Base-by-base conservation (phyloP, 176 grass and related monocot genomes). In the Cenchrus americanus region DNA sequence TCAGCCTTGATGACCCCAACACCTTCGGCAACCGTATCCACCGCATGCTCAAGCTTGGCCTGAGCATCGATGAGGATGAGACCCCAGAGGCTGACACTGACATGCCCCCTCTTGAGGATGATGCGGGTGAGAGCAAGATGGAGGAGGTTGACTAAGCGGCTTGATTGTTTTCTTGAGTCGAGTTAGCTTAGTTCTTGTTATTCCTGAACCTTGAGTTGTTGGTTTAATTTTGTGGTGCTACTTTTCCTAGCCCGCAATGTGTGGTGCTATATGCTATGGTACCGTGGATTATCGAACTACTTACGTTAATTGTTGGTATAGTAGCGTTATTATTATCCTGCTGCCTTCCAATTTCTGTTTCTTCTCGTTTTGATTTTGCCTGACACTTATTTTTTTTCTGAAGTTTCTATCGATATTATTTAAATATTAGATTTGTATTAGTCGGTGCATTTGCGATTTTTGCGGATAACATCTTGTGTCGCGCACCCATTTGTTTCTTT, bases 81-180 rank as follows among this genome's bases (percentile, higher is more conserved):
- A 21, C 73, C 2, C 58, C 66, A 1, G 93, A 94, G 88, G 91
- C 84, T 1, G 96, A 94, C 80, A 90, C 93, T 0, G 93, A 98
- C 43, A 98, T 98, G 93, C 96, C 96, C 5, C 57, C 93, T 0
- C 87, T 98, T 7, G 96, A 98, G 80, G 96, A 98, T 19, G 96
- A 98, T 24, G 89, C 91, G 0, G 93, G 88, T 14, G 96, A 95
- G 91, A 98, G 96, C 89, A 98, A 96, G 96, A 98, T 98, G 96
- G 96, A 98, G 87, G 96, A 98, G 75, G 96, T 98, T 2, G 96
- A 98, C 60, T 98, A 95, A 87, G 77, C 67, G 19, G 40, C 37
- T 5, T 3, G 19, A 8, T 58, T 19, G 54, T 10, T 3, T 22
- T 40, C 24, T 61, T 24, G 42, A 19, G 1, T 44, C 22, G 12